Evolutionary conservation across 257 asterid genomes (phyloP).

Genomic region (Coffea eugenioides): DNA sequence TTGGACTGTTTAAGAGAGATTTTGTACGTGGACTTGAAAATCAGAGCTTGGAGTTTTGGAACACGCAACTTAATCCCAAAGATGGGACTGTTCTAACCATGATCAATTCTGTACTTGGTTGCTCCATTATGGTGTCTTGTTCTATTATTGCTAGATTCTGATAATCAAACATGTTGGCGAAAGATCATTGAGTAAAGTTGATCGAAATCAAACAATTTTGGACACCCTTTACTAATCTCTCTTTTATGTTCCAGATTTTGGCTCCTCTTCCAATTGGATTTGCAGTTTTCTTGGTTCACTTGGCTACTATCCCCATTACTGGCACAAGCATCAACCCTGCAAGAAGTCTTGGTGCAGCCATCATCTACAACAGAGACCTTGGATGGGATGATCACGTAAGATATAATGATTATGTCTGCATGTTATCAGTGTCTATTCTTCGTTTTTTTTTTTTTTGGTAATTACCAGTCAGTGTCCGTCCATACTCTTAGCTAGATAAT

Average conservation of each 20-base stretch:
- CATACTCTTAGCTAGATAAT: too few relatives aligned
- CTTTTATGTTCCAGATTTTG: constrained; percentile 43
- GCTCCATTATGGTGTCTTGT: not conserved
- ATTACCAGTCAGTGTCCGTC: not conserved
- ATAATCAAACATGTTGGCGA: not conserved
- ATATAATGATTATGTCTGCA: not conserved
- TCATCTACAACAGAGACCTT: constrained; percentile 47
- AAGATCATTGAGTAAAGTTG: not conserved
- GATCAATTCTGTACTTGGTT: not conserved
- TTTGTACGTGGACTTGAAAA: not conserved
- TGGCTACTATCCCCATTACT: constrained; percentile 83
- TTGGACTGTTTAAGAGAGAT: not conserved
- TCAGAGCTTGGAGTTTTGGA: not conserved
- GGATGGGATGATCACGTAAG: constrained; percentile 72
- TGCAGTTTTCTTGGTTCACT: constrained; percentile 65
- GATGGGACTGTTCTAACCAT: not conserved
- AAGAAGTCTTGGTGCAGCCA: constrained; percentile 73
- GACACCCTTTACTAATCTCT: not conserved
- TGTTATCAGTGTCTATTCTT: not conserved
- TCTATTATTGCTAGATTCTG: not conserved
- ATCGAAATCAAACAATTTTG: not conserved
- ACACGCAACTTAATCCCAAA: not conserved
- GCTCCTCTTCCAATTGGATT: constrained; percentile 85
- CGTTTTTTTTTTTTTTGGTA: too few relatives aligned
- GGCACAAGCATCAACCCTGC: constrained; percentile 87